phyloP scores from a whole-genome alignment of 73 alveolate genomes.

The Symbiodinium pilosum region DNA sequence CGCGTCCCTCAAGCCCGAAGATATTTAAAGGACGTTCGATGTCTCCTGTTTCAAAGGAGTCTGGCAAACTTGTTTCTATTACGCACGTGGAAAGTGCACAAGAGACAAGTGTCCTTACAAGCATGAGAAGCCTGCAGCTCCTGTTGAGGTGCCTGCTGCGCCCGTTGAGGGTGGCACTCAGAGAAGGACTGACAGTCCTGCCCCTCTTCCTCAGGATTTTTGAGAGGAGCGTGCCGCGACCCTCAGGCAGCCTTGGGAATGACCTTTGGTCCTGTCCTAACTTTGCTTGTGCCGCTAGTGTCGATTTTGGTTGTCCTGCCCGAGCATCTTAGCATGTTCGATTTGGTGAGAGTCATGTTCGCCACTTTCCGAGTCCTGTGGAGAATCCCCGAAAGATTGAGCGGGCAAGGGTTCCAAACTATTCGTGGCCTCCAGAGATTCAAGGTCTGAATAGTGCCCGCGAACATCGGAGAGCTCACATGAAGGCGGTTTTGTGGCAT shows the following conservation, averaged over 20 bases:
- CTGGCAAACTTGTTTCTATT: background rate
- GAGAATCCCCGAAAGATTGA: background rate
- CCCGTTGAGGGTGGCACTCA: too few relatives aligned
- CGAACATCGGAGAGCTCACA: background rate
- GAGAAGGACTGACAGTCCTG: too few relatives aligned
- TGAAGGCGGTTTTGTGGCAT: background rate
- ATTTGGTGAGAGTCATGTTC: background rate
- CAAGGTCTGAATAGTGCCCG: background rate
- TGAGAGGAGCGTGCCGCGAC: too few relatives aligned
- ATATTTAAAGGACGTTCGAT: background rate
- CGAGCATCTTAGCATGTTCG: too few relatives aligned
- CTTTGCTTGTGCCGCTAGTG: too few relatives aligned
- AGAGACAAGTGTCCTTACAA: background rate
- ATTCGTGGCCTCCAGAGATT: background rate
- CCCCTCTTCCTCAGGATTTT: too few relatives aligned
- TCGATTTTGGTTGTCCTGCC: too few relatives aligned
- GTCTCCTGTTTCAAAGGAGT: background rate
- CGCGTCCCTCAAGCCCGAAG: too few relatives aligned
- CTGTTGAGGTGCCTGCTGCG: background rate
- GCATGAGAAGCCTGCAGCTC: background rate
- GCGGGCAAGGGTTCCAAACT: background rate
- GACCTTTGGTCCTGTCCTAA: too few relatives aligned
- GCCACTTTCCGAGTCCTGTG: background rate
- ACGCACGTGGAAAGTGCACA: background rate
- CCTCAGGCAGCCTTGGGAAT: too few relatives aligned